These are phyloP conservation scores for Crithidia brevicula DNA, from an alignment of 208 protist genomes.

Conservation along the genomic window DNA sequence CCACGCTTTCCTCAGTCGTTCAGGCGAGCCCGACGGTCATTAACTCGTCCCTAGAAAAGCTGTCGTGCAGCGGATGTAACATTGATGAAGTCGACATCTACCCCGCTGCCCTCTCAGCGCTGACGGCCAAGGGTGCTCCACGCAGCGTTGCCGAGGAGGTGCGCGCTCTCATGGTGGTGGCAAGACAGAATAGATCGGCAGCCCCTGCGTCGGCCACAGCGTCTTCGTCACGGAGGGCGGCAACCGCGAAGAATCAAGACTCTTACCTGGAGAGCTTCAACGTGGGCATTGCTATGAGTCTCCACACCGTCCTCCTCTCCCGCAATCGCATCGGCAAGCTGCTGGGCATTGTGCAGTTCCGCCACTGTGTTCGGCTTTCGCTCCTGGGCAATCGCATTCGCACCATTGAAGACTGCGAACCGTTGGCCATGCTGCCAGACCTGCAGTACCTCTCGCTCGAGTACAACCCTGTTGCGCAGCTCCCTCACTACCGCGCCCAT, in stretches of 20 bases:
- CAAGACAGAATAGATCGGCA: not conserved
- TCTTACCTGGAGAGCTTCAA: slow-evolving; percentile 51
- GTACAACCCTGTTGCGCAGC: slow-evolving; percentile 80
- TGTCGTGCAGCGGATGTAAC: slow-evolving; percentile 64
- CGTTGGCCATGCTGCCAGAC: slow-evolving; percentile 67
- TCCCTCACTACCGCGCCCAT: slow-evolving; percentile 84
- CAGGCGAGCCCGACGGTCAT: slow-evolving; percentile 52
- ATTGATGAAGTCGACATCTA: slow-evolving; percentile 82
- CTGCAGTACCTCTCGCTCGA: slow-evolving; percentile 84
- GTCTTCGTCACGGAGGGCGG: not conserved
- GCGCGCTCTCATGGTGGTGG: slow-evolving; percentile 10
- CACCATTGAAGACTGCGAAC: slow-evolving; percentile 78
- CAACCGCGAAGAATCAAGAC: slow-evolving; percentile 4
- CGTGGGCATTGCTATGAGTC: slow-evolving; percentile 63
- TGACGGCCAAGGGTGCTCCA: slow-evolving; percentile 42
- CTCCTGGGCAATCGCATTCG: slow-evolving; percentile 78
- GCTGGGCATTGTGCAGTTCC: slow-evolving; percentile 83
- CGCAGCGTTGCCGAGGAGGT: slow-evolving; percentile 23
- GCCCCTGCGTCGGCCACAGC: not conserved
- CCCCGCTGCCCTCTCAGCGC: slow-evolving; percentile 50
- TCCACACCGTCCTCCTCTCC: slow-evolving; percentile 82
- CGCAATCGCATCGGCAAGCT: slow-evolving; percentile 68
- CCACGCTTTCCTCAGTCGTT: slow-evolving; percentile 50
- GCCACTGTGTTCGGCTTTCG: slow-evolving; percentile 76
- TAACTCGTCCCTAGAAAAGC: slow-evolving; percentile 64